phyloP scores from a whole-genome alignment of 805 yeast species.

The Pichia manshurica region DNA sequence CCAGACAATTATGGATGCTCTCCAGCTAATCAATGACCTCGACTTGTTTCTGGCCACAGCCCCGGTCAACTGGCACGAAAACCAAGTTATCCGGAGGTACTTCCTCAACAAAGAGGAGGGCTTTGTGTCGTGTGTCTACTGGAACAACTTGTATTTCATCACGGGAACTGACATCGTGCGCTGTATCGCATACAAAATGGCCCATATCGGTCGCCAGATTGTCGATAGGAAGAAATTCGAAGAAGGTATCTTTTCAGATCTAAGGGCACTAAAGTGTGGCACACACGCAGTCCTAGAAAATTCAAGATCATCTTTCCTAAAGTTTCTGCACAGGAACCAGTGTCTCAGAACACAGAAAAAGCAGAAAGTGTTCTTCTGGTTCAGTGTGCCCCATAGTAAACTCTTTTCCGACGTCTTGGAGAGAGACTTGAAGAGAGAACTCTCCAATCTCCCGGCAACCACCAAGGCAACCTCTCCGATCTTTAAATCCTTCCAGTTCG shows the following conservation, averaged over 20 bases:
- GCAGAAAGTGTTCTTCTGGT: constrained; percentile 96
- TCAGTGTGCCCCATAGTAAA: constrained; percentile 89
- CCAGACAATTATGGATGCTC: constrained; percentile 30
- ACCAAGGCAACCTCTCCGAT: constrained; percentile 74
- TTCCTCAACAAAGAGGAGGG: constrained; percentile 84
- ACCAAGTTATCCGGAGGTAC: constrained; percentile 81
- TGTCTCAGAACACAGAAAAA: constrained; percentile 93
- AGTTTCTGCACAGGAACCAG: constrained; percentile 76
- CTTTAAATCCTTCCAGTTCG: constrained; percentile 67
- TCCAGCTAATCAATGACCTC: constrained; percentile 71
- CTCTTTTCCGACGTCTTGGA: constrained; percentile 90
- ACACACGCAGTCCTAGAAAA: constrained; percentile 81
- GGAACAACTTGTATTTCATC: constrained; percentile 85
- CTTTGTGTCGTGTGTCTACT: constrained; percentile 84
- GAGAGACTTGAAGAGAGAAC: constrained; percentile 81
- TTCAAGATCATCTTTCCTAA: constrained; percentile 79
- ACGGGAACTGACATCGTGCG: constrained; percentile 97
- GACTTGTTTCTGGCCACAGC: constrained; percentile 88
- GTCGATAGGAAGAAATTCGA: constrained; percentile 89
- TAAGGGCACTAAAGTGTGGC: constrained; percentile 80
- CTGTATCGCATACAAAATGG: constrained; percentile 81
- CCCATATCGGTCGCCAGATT: constrained; percentile 82
- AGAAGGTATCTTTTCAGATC: constrained; percentile 91
- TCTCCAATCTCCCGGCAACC: constrained; percentile 54
- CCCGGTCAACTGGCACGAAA: constrained; percentile 89